phyloP scores from a whole-genome alignment of 768 basidiomycete genomes.

The Tubosaeta sp. region DNA sequence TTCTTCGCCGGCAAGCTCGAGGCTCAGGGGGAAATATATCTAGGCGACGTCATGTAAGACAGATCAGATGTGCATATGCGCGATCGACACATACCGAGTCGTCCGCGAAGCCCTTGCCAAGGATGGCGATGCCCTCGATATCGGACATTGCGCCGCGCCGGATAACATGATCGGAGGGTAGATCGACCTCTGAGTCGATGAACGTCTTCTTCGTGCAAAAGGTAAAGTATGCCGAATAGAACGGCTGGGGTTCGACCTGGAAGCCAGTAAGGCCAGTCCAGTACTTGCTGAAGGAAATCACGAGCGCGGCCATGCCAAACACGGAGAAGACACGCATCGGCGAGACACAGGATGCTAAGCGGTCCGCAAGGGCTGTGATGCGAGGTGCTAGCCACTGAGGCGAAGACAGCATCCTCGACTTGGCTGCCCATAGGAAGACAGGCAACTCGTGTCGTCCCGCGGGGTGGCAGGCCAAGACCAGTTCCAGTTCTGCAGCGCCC shows the following conservation, averaged over 20 bases:
- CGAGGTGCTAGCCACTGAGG: slow-evolving; percentile 32
- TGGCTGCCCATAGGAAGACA: slow-evolving; percentile 47
- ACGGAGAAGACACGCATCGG: slow-evolving; percentile 48
- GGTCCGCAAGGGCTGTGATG: slow-evolving; percentile 34
- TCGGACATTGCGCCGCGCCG: slow-evolving; percentile 39
- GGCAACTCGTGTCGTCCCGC: slow-evolving; percentile 46
- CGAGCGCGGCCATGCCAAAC: slow-evolving; percentile 41
- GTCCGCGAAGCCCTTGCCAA: slow-evolving; percentile 50
- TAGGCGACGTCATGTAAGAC: slow-evolving; percentile 18
- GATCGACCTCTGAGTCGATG: slow-evolving; percentile 16
- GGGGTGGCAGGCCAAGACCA: slow-evolving; percentile 45
- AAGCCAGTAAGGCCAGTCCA: slow-evolving; percentile 44
- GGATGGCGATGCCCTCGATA: slow-evolving; percentile 35
- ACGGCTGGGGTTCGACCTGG: slow-evolving; percentile 37
- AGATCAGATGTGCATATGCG: background rate
- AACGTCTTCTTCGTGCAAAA: slow-evolving; percentile 41
- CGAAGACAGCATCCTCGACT: slow-evolving; percentile 21
- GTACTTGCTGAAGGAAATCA: slow-evolving; percentile 37
- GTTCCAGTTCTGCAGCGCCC: slow-evolving; percentile 32
- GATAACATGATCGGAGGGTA: slow-evolving; percentile 34
- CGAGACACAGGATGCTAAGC: slow-evolving; percentile 35
- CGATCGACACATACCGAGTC: slow-evolving; percentile 40
- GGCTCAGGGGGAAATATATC: slow-evolving; percentile 43
- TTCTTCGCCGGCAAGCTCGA: slow-evolving; percentile 39
- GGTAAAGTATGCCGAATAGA: slow-evolving; percentile 48